A percentile compares a stretch with the other conserved stretches of the same genome.
phyloP scores from a whole-genome alignment of 2,329 filamentous ascomycete species.

The Xylariales sp. region DNA sequence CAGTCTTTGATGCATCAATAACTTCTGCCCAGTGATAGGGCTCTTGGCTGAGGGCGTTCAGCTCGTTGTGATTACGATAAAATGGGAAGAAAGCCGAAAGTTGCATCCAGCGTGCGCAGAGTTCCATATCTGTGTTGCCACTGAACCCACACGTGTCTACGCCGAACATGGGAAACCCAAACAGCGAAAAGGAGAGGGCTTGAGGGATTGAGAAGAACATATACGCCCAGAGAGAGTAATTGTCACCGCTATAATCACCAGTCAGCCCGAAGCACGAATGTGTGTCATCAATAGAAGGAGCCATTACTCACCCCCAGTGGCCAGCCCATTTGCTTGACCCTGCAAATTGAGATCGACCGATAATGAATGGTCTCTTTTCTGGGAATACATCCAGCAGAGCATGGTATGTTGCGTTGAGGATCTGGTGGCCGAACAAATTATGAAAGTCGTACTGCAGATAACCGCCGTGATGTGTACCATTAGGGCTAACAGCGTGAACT shows the following conservation, averaged over 20 bases:
- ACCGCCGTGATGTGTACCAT: conserved; percentile 68
- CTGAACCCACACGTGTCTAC: conserved; percentile 68
- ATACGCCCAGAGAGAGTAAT: conserved; percentile 64
- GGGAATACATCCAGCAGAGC: conserved; percentile 62
- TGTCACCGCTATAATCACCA: conserved; percentile 54
- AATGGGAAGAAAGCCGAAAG: conserved; percentile 72
- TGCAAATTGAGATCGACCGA: conserved; percentile 76
- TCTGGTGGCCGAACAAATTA: conserved; percentile 72
- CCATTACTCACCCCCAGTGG: conserved; percentile 58
- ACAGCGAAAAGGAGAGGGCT: conserved; percentile 69
- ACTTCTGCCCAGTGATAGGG: conserved; percentile 68
- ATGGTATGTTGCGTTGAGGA: conserved; percentile 72
- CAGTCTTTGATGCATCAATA: conserved; percentile 56
- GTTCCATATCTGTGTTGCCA: conserved; percentile 62
- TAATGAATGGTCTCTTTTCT: conserved; percentile 74
- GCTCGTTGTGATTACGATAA: conserved; percentile 70
- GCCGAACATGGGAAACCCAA: conserved; percentile 75
- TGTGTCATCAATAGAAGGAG: no score
- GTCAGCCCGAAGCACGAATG: no score
- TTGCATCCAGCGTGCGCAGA: conserved; percentile 73
- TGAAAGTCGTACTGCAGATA: conserved; percentile 77
- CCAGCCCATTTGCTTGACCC: conserved; percentile 72
- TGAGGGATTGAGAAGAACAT: conserved; percentile 77
- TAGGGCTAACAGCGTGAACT: conserved; percentile 6
- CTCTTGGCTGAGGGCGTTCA: conserved; percentile 61